Conservation (phyloP, 495 filamentous ascomycete species). For the Parmelia sp. region DNA sequence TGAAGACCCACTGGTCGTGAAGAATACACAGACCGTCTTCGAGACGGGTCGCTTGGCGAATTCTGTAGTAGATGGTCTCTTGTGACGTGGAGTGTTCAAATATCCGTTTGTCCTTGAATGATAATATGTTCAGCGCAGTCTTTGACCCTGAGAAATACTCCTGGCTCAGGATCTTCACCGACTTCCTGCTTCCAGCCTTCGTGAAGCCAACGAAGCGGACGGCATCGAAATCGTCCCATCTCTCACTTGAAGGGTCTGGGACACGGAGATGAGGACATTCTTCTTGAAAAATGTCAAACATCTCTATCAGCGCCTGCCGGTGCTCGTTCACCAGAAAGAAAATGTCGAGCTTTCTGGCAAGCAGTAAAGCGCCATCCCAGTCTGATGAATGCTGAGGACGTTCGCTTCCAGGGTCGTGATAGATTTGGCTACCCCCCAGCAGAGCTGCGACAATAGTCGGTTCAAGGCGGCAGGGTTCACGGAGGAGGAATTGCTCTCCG, state of each 20-base stretch:
- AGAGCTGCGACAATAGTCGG: not conserved
- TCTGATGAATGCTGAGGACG: not conserved
- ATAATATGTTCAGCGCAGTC: too few species aligned
- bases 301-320: not conserved
- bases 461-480: not conserved
- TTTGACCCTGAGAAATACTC: too few species aligned
- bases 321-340: not conserved
- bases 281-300: not conserved
- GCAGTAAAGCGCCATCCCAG: not conserved
- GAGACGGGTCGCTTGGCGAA: not conserved
- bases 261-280: not conserved
- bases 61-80: not conserved
- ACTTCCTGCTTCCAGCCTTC: too few species aligned
- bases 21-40: slow-evolving; percentile 2
- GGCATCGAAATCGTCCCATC: too few species aligned
- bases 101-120: too few species aligned
- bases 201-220: too few species aligned
- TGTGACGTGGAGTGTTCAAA: too few species aligned
- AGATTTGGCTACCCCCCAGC: not conserved
- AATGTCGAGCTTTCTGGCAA: not conserved
- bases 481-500: not conserved
- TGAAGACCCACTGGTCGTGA: slow-evolving; percentile 8
- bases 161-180: not conserved
- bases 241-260: too few species aligned
- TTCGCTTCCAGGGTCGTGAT: not conserved